These are phyloP conservation scores for Yarrowia galli DNA, from an alignment of 1,139 yeast species.

Conservation along the genomic window DNA sequence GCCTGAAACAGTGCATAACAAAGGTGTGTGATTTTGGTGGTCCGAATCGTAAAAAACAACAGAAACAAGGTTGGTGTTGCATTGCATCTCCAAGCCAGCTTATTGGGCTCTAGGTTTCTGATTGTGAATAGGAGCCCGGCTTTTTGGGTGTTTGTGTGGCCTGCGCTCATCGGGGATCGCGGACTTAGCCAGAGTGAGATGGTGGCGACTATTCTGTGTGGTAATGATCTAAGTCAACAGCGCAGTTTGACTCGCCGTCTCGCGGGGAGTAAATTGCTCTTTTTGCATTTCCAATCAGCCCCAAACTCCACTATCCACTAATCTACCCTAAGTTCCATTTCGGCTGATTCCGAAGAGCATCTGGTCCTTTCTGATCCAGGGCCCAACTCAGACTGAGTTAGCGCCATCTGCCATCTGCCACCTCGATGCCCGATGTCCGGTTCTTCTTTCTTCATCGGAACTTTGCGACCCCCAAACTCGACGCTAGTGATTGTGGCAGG, in stretches of 20 bases:
- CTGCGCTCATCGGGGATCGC: conserved; percentile 3
- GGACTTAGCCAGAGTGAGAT: neutral
- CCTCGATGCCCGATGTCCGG: neutral
- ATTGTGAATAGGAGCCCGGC: neutral
- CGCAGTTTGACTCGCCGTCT: too few species aligned
- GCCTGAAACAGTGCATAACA: conserved; percentile 29
- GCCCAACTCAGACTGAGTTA: conserved; percentile 1
- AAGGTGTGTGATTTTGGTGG: conserved; percentile 16
- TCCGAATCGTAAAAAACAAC: neutral
- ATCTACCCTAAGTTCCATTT: neutral
- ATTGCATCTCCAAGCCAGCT: neutral
- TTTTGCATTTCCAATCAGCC: neutral
- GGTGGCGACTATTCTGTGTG: neutral
- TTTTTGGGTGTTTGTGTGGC: neutral
- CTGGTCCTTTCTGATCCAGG: neutral
- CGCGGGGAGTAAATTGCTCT: too few species aligned
- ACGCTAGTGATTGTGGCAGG: neutral
- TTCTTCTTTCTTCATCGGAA: neutral
- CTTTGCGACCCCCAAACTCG: neutral
- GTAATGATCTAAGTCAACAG: neutral
- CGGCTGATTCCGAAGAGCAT: neutral
- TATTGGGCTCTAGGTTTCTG: neutral
- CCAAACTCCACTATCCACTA: neutral
- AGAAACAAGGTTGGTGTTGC: conserved; percentile 14
- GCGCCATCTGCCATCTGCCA: neutral